Conservation (phyloP, 2,329 filamentous ascomycete genomes). For the Leptographium lundbergii region DNA sequence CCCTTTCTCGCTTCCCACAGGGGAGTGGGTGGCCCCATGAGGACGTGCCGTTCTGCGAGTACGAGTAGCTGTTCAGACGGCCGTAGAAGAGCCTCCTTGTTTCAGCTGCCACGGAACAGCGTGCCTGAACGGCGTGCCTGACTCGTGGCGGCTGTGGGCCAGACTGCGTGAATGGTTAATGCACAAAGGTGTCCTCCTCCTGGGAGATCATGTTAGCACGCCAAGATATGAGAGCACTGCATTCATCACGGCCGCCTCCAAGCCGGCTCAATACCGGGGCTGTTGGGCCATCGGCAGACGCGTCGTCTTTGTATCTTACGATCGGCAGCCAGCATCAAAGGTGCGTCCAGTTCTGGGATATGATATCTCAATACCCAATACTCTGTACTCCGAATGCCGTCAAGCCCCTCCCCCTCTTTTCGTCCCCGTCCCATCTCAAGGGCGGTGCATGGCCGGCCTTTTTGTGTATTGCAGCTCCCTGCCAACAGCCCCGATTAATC, state of each 20-base stretch:
- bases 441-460: neutral
- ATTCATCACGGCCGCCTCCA: no score
- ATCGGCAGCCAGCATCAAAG: neutral
- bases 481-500: neutral
- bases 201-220: neutral
- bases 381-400: neutral
- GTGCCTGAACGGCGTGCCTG: neutral
- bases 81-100: neutral
- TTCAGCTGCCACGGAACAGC: neutral
- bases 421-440: neutral
- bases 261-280: no score
- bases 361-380: neutral
- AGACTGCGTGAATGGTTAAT: no score
- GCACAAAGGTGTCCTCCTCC: neutral
- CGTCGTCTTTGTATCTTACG: neutral
- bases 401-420: neutral
- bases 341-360: no score
- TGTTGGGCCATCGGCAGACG: neutral
- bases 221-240: no score
- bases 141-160: no score
- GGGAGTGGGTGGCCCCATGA: neutral
- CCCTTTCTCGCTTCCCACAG: neutral
- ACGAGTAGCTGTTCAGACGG: neutral
- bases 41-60: neutral
- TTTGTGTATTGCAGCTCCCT: neutral